Evolutionary conservation across 1,284 basidiomycete genomes (phyloP).

Genomic region (Stygiomarasmius scandens): DNA sequence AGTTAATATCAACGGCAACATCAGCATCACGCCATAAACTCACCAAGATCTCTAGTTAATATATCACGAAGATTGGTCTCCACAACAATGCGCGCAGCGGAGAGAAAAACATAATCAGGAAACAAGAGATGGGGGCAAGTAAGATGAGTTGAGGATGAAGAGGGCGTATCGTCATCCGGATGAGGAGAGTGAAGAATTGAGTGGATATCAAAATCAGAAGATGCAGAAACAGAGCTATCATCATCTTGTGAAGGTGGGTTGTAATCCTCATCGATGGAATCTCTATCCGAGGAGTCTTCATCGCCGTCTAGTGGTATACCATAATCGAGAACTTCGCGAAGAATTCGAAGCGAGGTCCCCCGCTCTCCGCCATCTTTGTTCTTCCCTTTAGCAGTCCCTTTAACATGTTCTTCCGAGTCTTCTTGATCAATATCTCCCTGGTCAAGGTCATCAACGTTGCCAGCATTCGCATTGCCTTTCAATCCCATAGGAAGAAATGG

Average conservation of each 20-base stretch:
- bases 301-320: not conserved
- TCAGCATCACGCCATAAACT: not conserved
- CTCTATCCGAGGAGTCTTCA: not conserved
- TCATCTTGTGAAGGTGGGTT: not conserved
- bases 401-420: not conserved
- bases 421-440: not conserved
- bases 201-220: not conserved
- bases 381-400: not conserved
- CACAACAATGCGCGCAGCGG: conserved; percentile 34
- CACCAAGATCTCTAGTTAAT: not conserved
- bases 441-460: not conserved
- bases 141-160: conserved; percentile 21
- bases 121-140: conserved; percentile 31
- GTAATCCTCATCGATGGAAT: conserved; percentile 13
- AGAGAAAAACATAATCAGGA: conserved; percentile 37
- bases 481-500: conserved; percentile 33
- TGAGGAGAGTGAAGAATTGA: conserved; percentile 15
- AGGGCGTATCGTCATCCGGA: conserved; percentile 3
- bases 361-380: not conserved
- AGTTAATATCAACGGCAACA: not conserved
- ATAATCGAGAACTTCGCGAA: conserved; percentile 12
- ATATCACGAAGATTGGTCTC: conserved; percentile 34
- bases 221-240: not conserved
- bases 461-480: not conserved
- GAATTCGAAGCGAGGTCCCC: conserved; percentile 2